Evolutionary conservation across 495 filamentous ascomycete genomes (phyloP).

Genomic region (Trichocladium uniseriatum): DNA sequence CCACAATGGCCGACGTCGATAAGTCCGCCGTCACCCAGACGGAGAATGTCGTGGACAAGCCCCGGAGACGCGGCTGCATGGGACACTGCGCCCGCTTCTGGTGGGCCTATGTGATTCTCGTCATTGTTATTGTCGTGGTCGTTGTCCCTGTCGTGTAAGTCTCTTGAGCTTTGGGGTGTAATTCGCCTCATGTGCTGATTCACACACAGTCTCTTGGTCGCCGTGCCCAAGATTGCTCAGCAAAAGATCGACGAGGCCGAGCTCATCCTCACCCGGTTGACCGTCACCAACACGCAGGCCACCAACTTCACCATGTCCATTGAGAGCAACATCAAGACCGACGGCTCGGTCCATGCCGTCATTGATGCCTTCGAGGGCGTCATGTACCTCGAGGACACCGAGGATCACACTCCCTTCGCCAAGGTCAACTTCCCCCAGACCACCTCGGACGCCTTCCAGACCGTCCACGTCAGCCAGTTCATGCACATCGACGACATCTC

Average conservation of each 20-base stretch:
- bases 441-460: constrained; percentile 43
- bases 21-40: constrained; percentile 18
- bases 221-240: constrained; percentile 64
- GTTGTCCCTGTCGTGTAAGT: constrained; percentile 61
- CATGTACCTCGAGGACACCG: constrained; percentile 47
- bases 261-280: constrained; percentile 49
- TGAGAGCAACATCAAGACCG: constrained; percentile 42
- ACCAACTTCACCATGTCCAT: constrained; percentile 48
- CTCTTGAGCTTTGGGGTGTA: background rate
- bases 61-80: constrained; percentile 20
- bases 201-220: constrained; percentile 55
- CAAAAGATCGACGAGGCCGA: constrained; percentile 54
- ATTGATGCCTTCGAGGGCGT: constrained; percentile 34
- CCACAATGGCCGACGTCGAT: constrained; percentile 20
- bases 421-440: constrained; percentile 43
- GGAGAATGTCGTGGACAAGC: constrained; percentile 18
- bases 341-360: constrained; percentile 43
- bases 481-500: too few species aligned
- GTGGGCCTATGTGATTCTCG: constrained; percentile 59
- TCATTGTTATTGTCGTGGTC: constrained; percentile 50
- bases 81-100: constrained; percentile 50
- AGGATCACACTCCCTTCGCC: constrained; percentile 47
- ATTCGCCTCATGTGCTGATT: background rate
- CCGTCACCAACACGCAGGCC: constrained; percentile 49
- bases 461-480: constrained; percentile 50